These are phyloP conservation scores for Diplodia corticola DNA, from an alignment of 2,329 filamentous ascomycete genomes.

Conservation along the genomic window DNA sequence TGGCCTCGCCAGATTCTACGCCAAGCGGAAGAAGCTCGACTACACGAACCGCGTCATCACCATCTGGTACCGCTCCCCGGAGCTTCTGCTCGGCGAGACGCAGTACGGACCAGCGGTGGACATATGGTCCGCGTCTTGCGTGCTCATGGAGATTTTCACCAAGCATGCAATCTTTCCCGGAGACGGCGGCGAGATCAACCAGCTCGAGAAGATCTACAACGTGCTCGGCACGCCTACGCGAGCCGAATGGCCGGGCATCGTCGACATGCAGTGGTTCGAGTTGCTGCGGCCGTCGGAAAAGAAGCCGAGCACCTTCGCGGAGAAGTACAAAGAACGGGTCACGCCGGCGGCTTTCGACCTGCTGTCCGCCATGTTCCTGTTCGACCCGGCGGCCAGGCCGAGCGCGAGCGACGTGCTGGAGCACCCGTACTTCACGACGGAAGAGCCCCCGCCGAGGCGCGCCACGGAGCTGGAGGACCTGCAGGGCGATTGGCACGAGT, in stretches of 20 bases:
- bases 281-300: conserved; percentile 77
- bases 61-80: conserved; percentile 65
- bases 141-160: conserved; percentile 95
- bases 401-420: conserved; percentile 80
- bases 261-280: conserved; percentile 98
- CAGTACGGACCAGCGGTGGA: conserved; percentile 27
- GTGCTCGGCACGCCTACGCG: conserved; percentile 85
- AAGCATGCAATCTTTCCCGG: conserved; percentile 92
- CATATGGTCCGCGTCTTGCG: conserved; percentile 96
- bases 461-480: conserved; percentile 79
- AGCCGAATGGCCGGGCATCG: conserved; percentile 81
- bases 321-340: conserved; percentile 76
- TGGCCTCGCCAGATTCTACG: conserved; percentile 92
- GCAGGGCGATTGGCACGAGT: conserved; percentile 97
- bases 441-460: conserved; percentile 75
- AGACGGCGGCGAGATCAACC: conserved; percentile 91
- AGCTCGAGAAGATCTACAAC: conserved; percentile 95
- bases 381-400: conserved; percentile 81
- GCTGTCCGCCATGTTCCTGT: conserved; percentile 80
- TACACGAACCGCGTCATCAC: conserved; percentile 99
- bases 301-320: conserved; percentile 72
- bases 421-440: conserved; percentile 83
- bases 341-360: conserved; percentile 82
- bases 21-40: conserved; percentile 85
- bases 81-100: conserved; percentile 26